phyloP scores from a whole-genome alignment of 2,329 filamentous ascomycete genomes.

The Alternaria triticimaculans region DNA sequence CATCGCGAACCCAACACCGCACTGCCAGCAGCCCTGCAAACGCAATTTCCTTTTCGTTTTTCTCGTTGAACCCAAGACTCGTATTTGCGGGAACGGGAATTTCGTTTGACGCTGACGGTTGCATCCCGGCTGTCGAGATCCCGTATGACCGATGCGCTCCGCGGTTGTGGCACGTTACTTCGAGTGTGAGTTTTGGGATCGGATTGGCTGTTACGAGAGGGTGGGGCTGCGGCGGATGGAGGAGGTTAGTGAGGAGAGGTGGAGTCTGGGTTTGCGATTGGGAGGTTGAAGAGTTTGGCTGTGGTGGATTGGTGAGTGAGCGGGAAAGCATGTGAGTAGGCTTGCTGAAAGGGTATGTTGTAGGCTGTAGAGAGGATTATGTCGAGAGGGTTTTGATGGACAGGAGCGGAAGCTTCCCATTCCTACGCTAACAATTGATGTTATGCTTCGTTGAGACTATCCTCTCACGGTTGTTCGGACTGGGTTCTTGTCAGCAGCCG shows the following conservation, averaged over 20 bases:
- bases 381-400: background rate
- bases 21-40: background rate
- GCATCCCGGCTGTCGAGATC: background rate
- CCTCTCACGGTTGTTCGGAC: background rate
- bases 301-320: background rate
- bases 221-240: background rate
- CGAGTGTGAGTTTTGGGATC: background rate
- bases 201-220: background rate
- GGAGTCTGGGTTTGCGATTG: background rate
- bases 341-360: background rate
- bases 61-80: background rate
- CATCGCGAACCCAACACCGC: background rate
- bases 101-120: background rate
- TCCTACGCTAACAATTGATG: rapidly evolving
- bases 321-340: background rate
- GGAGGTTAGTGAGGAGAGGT: background rate
- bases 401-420: no score
- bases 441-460: background rate
- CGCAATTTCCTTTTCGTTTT: background rate
- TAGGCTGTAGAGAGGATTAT: background rate
- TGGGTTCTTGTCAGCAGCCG: background rate
- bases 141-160: background rate
- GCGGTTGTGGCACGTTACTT: background rate
- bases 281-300: background rate
- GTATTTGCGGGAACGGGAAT: background rate